phyloP scores from a whole-genome alignment of 805 yeast species.

The Yamadazyma takamatsuzukensis region DNA sequence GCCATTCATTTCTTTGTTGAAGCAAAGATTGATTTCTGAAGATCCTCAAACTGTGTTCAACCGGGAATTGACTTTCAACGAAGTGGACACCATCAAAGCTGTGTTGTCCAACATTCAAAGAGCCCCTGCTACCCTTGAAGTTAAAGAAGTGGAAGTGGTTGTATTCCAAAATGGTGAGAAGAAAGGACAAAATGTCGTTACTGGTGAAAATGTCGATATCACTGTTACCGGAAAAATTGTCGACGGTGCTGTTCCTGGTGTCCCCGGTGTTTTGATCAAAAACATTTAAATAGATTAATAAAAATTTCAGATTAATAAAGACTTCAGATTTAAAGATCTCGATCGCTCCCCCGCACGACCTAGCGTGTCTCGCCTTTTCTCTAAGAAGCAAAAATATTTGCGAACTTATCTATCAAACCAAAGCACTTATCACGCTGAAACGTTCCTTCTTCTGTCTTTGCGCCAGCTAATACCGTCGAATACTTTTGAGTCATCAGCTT shows the following conservation, averaged over 20 bases:
- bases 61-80: slow-evolving; percentile 83
- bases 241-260: slow-evolving; percentile 88
- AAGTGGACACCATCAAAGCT: slow-evolving; percentile 58
- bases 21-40: slow-evolving; percentile 71
- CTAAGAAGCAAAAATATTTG: too few relatives aligned
- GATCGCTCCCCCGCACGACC: too few relatives aligned
- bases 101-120: slow-evolving; percentile 55
- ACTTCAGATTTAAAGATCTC: too few relatives aligned
- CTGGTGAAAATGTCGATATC: slow-evolving; percentile 69
- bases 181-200: slow-evolving; percentile 59
- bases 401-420: too few relatives aligned
- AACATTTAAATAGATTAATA: too few relatives aligned
- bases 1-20: slow-evolving; percentile 89
- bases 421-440: too few relatives aligned
- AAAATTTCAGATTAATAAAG: too few relatives aligned
- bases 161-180: slow-evolving; percentile 60
- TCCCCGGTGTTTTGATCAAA: slow-evolving; percentile 78
- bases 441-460: too few relatives aligned
- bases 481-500: too few relatives aligned
- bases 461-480: too few relatives aligned
- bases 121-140: slow-evolving; percentile 55
- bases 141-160: slow-evolving; percentile 57
- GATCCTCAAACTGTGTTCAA: slow-evolving; percentile 78
- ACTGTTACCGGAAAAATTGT: slow-evolving; percentile 63
- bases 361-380: too few relatives aligned